Evolutionary conservation across 495 filamentous ascomycete genomes (phyloP), one percentile per base, ranked within the genome.

Genomic region (Aspergillus nanangensis): DNA sequence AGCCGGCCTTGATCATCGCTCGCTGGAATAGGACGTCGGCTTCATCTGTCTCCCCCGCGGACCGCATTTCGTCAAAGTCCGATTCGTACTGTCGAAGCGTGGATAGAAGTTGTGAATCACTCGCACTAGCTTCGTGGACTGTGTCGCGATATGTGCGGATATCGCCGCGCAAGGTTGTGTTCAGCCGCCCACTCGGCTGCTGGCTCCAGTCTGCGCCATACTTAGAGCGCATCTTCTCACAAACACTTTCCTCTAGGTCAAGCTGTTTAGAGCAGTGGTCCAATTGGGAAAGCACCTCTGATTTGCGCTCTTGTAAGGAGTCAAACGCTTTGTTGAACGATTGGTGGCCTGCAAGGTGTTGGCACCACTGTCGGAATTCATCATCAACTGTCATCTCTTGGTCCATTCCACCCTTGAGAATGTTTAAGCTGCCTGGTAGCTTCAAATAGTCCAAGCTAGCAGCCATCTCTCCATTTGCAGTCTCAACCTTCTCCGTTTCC

Each of bases 171-270:
- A 98, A 74, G 0, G 91, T 97, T 2, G 83, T 81, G 4, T 91
- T 98, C 18, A 98, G 77, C 50, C 89, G 75, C 24, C 84, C 86
- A 58, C 90, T 96, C 18, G 94, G 94, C 56, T 97, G 93, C 61
- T 98, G 93, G 15, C 88, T 96, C 93, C 93, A 98, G 36, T 96
- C 93, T 9, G 72, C 77, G 23, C 93, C 91, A 61, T 96, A 96
- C 65, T 98, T 98, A 2, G 90, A 94, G 40, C 93, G 81, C 93
- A 98, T 98, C 73, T 96, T 96, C 67, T 98, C 93, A 62, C 93
- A 98, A 5, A 97, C 90, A 44, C 87, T 93, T 69, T 96, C 94
- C 63, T 98, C 93, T 80, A 92, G 83, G 54, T 97, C 93, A 8
- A 98, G 61, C 55, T 91, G 86, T 56, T 93, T 95, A 32, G 80